phyloP scores from a whole-genome alignment of 1,284 basidiomycete species.

The Malassezia sp. region DNA sequence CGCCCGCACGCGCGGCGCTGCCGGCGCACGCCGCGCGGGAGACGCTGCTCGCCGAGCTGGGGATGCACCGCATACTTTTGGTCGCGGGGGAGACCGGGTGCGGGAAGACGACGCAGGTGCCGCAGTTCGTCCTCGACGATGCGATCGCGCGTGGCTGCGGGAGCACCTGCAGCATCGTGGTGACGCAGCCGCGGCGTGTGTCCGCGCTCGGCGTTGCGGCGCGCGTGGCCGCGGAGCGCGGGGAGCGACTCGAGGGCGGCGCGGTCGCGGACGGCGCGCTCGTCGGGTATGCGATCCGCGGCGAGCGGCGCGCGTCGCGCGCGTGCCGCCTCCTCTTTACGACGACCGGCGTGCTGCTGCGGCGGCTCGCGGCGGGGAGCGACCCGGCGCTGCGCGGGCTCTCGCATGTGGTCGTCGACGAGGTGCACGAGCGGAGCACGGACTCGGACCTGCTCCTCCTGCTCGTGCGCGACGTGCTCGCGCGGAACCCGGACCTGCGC shows the following conservation, averaged over 20 bases:
- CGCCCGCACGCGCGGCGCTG: slow-evolving; percentile 55
- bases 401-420: slow-evolving; percentile 80
- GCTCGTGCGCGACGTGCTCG: slow-evolving; percentile 66
- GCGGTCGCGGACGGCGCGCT: slow-evolving; percentile 37
- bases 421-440: slow-evolving; percentile 81
- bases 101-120: slow-evolving; percentile 71
- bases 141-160: slow-evolving; percentile 59
- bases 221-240: slow-evolving; percentile 72
- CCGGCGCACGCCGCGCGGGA: slow-evolving; percentile 68
- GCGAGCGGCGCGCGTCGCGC: slow-evolving; percentile 61
- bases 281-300: slow-evolving; percentile 79
- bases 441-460: slow-evolving; percentile 81
- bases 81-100: slow-evolving; percentile 54
- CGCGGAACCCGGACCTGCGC: slow-evolving; percentile 61
- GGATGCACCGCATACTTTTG: slow-evolving; percentile 23
- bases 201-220: slow-evolving; percentile 80
- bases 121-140: slow-evolving; percentile 67
- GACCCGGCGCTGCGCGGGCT: slow-evolving; percentile 63
- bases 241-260: slow-evolving; percentile 56
- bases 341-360: slow-evolving; percentile 79
- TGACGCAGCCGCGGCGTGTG: slow-evolving; percentile 81
- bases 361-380: slow-evolving; percentile 58
- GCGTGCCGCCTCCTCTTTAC: slow-evolving; percentile 65
- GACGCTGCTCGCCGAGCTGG: slow-evolving; percentile 51
- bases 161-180: slow-evolving; percentile 63